A percentile compares a stretch with the other conserved stretches of the same genome.
phyloP scores from a whole-genome alignment of 148 eudicot species.

The Amaranthus cruentus region DNA sequence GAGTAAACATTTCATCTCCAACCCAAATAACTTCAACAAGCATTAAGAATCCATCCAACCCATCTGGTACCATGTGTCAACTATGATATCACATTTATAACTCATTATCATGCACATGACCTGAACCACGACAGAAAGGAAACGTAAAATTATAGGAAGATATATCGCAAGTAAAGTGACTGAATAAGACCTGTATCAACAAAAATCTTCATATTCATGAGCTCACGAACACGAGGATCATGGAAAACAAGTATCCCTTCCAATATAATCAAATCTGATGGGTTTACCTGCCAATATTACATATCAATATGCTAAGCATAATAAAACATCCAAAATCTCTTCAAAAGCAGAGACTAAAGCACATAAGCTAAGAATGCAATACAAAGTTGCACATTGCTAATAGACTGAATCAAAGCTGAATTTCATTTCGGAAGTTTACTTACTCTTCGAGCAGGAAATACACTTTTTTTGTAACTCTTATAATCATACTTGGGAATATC shows the following conservation, averaged over 20 bases:
- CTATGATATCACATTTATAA: no score
- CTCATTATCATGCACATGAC: not conserved
- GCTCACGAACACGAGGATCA: conserved; percentile 75
- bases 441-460: conserved; percentile 84
- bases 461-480: conserved; percentile 74
- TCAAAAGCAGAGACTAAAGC: not conserved
- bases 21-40: no score
- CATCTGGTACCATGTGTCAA: no score
- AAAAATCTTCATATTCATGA: conserved; percentile 98
- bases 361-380: not conserved
- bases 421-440: not conserved
- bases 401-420: not conserved
- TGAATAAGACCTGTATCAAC: conserved; percentile 93
- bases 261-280: conserved; percentile 92
- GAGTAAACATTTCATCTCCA: no score
- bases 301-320: conserved; percentile 3
- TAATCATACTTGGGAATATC: conserved; percentile 94
- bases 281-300: conserved; percentile 70
- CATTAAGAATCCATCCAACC: no score
- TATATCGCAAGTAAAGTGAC: conserved; percentile 14
- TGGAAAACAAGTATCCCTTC: conserved; percentile 96
- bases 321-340: not conserved
- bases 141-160: not conserved
- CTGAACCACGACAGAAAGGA: not conserved
- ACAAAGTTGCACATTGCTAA: not conserved